These are phyloP conservation scores for Yarrowia divulgata DNA, from an alignment of 805 yeast genomes.

Conservation along the genomic window DNA sequence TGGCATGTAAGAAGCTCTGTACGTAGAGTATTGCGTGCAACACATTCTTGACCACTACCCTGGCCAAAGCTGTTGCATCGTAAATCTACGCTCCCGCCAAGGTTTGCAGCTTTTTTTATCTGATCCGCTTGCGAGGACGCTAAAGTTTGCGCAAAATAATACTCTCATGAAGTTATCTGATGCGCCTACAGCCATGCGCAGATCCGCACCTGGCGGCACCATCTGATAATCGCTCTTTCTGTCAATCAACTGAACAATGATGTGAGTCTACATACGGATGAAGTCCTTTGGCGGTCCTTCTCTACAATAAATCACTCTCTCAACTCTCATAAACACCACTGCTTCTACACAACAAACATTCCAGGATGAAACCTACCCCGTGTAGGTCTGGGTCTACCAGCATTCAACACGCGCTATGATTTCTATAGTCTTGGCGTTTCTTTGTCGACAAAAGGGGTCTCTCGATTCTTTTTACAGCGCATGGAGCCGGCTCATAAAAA, in stretches of 20 bases:
- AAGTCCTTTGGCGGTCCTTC: too few species aligned
- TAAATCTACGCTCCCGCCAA: slow-evolving; percentile 5
- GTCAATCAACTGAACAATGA: too few species aligned
- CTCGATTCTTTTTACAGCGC: not conserved
- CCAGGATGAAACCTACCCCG: slow-evolving; percentile 19
- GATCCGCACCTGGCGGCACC: not conserved
- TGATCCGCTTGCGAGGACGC: not conserved
- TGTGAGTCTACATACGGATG: too few species aligned
- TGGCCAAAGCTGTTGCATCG: not conserved
- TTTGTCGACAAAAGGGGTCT: not conserved
- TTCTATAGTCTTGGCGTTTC: slow-evolving; percentile 8
- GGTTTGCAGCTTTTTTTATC: not conserved
- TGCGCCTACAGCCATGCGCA: slow-evolving; percentile 4
- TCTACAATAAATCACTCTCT: not conserved
- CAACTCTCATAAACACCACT: not conserved
- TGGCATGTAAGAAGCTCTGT: too few species aligned
- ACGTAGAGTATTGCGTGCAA: not conserved
- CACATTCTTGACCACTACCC: not conserved
- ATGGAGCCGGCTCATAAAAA: not conserved
- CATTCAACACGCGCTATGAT: not conserved
- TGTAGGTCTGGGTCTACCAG: slow-evolving; percentile 9
- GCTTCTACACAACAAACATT: not conserved
- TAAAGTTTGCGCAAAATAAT: not conserved
- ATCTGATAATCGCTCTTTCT: too few species aligned
- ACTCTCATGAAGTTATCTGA: slow-evolving; percentile 3